phyloP scores from a whole-genome alignment of 2,329 filamentous ascomycete genomes.

The Epicoccum sorghinum region DNA sequence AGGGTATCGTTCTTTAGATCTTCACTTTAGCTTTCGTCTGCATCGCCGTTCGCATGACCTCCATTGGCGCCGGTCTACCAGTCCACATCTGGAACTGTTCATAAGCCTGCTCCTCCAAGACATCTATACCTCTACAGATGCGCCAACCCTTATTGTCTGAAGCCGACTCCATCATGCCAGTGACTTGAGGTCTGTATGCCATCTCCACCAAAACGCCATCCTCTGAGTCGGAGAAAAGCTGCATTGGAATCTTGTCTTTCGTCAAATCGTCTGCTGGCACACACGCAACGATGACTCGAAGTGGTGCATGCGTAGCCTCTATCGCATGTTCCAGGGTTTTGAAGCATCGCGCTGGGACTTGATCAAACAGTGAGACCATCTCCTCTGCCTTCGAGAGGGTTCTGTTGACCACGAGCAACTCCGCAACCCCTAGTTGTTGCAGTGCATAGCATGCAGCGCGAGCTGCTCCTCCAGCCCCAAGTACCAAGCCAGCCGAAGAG shows the following conservation, averaged over 20 bases:
- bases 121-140: slow-evolving; percentile 1
- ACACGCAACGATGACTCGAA: slow-evolving; percentile 1
- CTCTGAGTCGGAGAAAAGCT: neutral
- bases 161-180: slow-evolving; percentile 7
- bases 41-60: slow-evolving; percentile 1
- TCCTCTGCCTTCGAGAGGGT: neutral
- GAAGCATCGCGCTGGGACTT: neutral
- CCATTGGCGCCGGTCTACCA: neutral
- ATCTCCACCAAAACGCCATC: slow-evolving; percentile 7
- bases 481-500: neutral
- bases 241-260: neutral
- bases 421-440: neutral
- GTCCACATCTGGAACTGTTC: slow-evolving; percentile 6
- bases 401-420: slow-evolving; percentile 4
- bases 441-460: slow-evolving; percentile 8
- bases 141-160: neutral
- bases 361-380: neutral
- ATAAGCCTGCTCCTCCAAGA: slow-evolving; percentile 7
- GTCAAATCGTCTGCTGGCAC: neutral
- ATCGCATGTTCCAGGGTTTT: neutral
- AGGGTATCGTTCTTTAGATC: neutral
- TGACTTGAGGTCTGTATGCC: slow-evolving; percentile 6
- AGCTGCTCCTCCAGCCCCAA: slow-evolving; percentile 9
- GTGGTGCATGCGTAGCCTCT: neutral
- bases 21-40: neutral